phyloP scores from a whole-genome alignment of 208 protist species.

The Acanthamoeba lenticulata region DNA sequence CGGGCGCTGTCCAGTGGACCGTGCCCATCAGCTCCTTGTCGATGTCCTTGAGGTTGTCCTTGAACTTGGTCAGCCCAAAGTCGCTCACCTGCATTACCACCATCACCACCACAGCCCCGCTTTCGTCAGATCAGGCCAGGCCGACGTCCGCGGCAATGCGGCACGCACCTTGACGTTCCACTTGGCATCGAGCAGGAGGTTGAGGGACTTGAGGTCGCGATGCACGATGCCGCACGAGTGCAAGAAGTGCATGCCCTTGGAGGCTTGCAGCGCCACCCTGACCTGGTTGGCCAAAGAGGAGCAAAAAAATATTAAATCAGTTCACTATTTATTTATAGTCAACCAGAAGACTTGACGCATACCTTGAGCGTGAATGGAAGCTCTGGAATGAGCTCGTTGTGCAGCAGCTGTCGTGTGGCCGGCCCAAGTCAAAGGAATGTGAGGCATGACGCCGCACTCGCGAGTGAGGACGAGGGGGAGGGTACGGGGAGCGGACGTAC shows the following conservation, averaged over 20 bases:
- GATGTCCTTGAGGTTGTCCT: not conserved
- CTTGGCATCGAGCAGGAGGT: constrained; percentile 57
- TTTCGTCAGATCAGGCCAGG: no score
- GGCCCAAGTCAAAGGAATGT: not conserved
- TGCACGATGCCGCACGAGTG: constrained; percentile 69
- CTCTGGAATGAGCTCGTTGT: not conserved
- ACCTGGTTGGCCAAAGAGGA: no score
- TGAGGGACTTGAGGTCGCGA: constrained; percentile 67
- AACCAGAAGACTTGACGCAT: no score
- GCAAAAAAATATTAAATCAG: no score
- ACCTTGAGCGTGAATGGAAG: not conserved
- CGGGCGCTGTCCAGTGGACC: not conserved
- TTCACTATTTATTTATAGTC: no score
- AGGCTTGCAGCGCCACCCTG: constrained; percentile 74
- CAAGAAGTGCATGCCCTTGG: constrained; percentile 71
- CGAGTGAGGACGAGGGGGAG: no score
- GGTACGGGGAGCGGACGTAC: not conserved
- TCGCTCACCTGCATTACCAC: constrained; percentile 29
- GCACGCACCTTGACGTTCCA: not conserved
- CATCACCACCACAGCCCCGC: no score
- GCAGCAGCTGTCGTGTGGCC: not conserved
- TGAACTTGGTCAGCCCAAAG: constrained; percentile 49
- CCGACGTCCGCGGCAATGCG: no score
- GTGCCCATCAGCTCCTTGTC: not conserved
- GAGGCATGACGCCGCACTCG: not conserved